Conservation (phyloP, 2,329 filamentous ascomycete species). For the Phaeosphaeria sp. region DNA sequence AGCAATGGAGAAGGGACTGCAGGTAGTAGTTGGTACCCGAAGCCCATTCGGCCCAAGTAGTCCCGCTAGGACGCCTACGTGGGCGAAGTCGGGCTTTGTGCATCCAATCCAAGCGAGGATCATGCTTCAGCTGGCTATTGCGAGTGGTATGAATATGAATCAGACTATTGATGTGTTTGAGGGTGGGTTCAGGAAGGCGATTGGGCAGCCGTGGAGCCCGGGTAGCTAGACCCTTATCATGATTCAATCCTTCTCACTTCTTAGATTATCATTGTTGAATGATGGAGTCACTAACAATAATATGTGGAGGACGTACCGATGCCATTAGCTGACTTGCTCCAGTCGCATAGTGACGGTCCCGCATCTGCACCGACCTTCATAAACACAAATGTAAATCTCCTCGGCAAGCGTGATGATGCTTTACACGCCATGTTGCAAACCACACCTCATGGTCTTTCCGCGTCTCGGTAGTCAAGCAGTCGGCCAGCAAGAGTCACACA, state of each 20-base stretch:
- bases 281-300: too few species aligned
- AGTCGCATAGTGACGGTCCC: too few species aligned
- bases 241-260: neutral
- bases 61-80: slow-evolving; percentile 18
- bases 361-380: too few species aligned
- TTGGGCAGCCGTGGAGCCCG: slow-evolving; percentile 27
- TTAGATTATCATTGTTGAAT: too few species aligned
- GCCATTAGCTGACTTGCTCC: too few species aligned
- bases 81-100: slow-evolving; percentile 29
- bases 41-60: slow-evolving; percentile 30
- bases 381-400: too few species aligned
- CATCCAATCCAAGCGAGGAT: slow-evolving; percentile 36
- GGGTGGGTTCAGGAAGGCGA: slow-evolving; percentile 28
- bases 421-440: too few species aligned
- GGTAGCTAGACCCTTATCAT: neutral
- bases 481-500: too few species aligned
- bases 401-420: too few species aligned
- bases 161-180: slow-evolving; percentile 38
- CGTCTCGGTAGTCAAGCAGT: too few species aligned
- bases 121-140: slow-evolving; percentile 39
- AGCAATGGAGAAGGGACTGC: slow-evolving; percentile 28
- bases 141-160: slow-evolving; percentile 36
- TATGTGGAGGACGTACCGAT: too few species aligned
- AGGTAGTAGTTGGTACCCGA: slow-evolving; percentile 32
- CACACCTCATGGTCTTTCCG: too few species aligned